Evolutionary conservation across 2,329 filamentous ascomycete genomes (phyloP).

Genomic region (Fusarium sp.): DNA sequence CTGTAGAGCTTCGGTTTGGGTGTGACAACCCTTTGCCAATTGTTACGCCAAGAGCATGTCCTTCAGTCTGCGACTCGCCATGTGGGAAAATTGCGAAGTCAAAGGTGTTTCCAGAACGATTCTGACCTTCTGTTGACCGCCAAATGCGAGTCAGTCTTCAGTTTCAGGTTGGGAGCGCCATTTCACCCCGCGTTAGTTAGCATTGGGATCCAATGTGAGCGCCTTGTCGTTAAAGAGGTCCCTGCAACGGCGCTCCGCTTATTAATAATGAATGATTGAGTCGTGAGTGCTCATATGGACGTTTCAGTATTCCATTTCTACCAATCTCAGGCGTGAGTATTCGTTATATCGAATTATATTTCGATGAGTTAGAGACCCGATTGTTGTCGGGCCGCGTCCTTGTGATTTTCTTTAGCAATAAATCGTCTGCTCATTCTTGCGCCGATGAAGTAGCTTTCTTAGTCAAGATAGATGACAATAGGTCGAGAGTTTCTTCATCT

Average conservation of each 20-base stretch:
- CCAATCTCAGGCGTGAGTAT: not conserved
- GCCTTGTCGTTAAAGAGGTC: not conserved
- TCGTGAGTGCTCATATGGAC: not conserved
- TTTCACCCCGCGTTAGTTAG: constrained; percentile 20
- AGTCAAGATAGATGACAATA: not conserved
- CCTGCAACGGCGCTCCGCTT: not conserved
- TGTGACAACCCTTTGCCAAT: not conserved
- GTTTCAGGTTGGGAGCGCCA: constrained; percentile 29
- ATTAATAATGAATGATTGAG: not conserved
- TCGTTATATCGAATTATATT: not conserved
- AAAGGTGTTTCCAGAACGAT: constrained; percentile 27
- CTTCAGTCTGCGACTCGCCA: not conserved
- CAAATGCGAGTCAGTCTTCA: constrained; percentile 25
- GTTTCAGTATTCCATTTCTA: not conserved
- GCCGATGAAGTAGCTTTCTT: not conserved
- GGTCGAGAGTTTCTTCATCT: not conserved
- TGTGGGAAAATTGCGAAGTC: not conserved
- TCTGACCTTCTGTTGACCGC: constrained; percentile 21
- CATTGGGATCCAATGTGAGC: not conserved
- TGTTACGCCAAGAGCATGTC: not conserved
- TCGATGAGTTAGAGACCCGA: not conserved
- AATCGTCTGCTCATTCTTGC: not conserved
- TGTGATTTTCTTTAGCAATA: not conserved
- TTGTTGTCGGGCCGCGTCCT: not conserved
- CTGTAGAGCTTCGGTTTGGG: not conserved